phyloP scores from a whole-genome alignment of 2,329 filamentous ascomycete genomes.

The Stemphylium beticola region DNA sequence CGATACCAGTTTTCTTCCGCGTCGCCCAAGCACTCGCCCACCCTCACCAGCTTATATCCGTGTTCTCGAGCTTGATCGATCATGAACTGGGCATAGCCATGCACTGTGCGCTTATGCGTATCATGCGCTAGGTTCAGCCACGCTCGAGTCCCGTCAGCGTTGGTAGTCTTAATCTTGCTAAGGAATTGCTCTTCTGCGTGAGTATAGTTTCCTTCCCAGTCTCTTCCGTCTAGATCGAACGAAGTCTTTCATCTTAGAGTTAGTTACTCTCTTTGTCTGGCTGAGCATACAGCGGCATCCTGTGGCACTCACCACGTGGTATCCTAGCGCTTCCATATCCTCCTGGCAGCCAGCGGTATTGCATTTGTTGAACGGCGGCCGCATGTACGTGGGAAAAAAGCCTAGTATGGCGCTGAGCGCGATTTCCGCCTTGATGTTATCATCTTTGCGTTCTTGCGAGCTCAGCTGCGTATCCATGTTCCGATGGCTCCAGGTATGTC shows the following conservation, averaged over 20 bases:
- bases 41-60: constrained; percentile 54
- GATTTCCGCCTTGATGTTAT: constrained; percentile 60
- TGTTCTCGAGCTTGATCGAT: constrained; percentile 1
- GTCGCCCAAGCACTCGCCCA: constrained; percentile 65
- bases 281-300: neutral
- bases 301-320: constrained; percentile 50
- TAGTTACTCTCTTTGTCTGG: neutral
- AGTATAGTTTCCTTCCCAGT: constrained; percentile 6
- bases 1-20: constrained; percentile 60
- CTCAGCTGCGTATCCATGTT: neutral
- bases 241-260: constrained; percentile 1
- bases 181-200: neutral
- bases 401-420: constrained; percentile 56
- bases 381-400: constrained; percentile 59
- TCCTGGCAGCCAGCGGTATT: constrained; percentile 37
- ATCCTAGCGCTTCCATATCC: constrained; percentile 54
- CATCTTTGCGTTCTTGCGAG: constrained; percentile 26
- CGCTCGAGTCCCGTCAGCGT: neutral
- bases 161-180: neutral
- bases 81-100: constrained; percentile 10
- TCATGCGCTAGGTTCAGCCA: constrained; percentile 5
- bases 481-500: constrained; percentile 55
- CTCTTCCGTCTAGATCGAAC: neutral
- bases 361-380: constrained; percentile 55
- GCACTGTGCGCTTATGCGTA: neutral